Percentiles rank a stretch among this genome's conserved stretches.
Evolutionary conservation across 1,139 yeast species (phyloP).

Genomic region (Suhomyces maxii): DNA sequence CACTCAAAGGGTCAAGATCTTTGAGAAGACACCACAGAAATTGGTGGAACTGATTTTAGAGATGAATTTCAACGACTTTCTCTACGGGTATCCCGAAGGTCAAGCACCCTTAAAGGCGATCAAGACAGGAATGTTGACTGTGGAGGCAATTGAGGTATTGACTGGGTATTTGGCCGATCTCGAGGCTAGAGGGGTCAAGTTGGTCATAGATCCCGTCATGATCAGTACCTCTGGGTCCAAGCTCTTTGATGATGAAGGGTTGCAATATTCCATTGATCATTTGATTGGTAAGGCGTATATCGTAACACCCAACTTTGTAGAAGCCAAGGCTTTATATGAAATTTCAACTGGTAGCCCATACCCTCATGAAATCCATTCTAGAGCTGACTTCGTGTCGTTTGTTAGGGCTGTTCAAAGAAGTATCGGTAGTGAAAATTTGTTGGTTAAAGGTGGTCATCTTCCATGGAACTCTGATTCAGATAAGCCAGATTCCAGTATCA

Average conservation of each 20-base stretch:
- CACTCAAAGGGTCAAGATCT: conserved; percentile 56
- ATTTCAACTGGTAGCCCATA: conserved; percentile 18
- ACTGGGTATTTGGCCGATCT: conserved; percentile 31
- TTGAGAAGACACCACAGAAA: conserved; percentile 47
- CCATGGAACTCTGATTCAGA: conserved; percentile 43
- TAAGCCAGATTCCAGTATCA: conserved; percentile 15
- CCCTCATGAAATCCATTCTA: conserved; percentile 11
- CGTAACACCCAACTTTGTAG: conserved; percentile 76
- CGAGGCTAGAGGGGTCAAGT: conserved; percentile 27
- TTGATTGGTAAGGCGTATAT: conserved; percentile 58
- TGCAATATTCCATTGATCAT: conserved; percentile 43
- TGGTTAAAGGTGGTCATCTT: conserved; percentile 82
- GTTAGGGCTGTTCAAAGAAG: conserved; percentile 43
- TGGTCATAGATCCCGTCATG: conserved; percentile 83
- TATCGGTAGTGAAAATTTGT: conserved; percentile 53
- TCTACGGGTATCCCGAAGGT: conserved; percentile 28
- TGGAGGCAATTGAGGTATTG: conserved; percentile 54
- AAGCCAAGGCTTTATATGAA: conserved; percentile 50
- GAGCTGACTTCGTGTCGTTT: conserved; percentile 40
- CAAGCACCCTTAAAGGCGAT: conserved; percentile 53
- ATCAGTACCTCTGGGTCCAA: conserved; percentile 74
- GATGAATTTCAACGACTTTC: conserved; percentile 62
- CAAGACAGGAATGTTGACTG: conserved; percentile 80
- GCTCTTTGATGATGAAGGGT: conserved; percentile 50
- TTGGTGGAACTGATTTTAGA: conserved; percentile 50